These are phyloP conservation scores for Hordeum marinum DNA, from an alignment of 176 grass and related monocot species.

Conservation along the genomic window DNA sequence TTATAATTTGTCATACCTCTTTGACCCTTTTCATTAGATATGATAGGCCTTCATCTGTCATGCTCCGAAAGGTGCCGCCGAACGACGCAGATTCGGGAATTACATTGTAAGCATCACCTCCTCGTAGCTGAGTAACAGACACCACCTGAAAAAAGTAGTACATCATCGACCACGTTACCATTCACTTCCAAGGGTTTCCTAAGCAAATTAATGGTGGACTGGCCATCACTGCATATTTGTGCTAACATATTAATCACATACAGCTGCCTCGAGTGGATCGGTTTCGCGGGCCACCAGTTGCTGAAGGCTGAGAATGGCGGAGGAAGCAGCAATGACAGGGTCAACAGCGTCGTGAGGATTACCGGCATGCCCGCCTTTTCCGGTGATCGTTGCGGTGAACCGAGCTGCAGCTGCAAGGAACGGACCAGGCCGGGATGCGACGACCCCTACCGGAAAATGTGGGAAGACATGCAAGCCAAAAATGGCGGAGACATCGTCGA, in stretches of 20 bases:
- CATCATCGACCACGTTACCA: not conserved
- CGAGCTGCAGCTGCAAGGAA: slow-evolving; percentile 23
- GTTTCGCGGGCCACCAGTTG: slow-evolving; percentile 36
- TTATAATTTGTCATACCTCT: slow-evolving; percentile 31
- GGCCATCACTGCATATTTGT: not conserved
- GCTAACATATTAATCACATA: not conserved
- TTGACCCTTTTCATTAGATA: slow-evolving; percentile 46
- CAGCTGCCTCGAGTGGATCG: slow-evolving; percentile 27
- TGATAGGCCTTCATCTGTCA: slow-evolving; percentile 42
- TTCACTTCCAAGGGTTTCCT: not conserved
- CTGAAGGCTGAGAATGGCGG: slow-evolving; percentile 41
- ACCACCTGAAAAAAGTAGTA: slow-evolving; percentile 46
- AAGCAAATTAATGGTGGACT: not conserved
- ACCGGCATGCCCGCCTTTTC: slow-evolving; percentile 46
- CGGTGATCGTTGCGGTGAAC: slow-evolving; percentile 12
- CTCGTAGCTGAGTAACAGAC: slow-evolving; percentile 44
- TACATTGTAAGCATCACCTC: slow-evolving; percentile 66
- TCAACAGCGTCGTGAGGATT: slow-evolving; percentile 31
- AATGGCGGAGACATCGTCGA: slow-evolving; percentile 28
- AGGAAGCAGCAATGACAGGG: slow-evolving; percentile 32
- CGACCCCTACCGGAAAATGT: not conserved
- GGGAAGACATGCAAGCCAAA: slow-evolving; percentile 41
- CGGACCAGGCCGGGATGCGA: slow-evolving; percentile 26
- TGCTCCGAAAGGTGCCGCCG: slow-evolving; percentile 66
- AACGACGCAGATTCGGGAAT: slow-evolving; percentile 56